phyloP scores from a whole-genome alignment of 192 early-diverging fungal genomes.

The Glomus cerebriforme region DNA sequence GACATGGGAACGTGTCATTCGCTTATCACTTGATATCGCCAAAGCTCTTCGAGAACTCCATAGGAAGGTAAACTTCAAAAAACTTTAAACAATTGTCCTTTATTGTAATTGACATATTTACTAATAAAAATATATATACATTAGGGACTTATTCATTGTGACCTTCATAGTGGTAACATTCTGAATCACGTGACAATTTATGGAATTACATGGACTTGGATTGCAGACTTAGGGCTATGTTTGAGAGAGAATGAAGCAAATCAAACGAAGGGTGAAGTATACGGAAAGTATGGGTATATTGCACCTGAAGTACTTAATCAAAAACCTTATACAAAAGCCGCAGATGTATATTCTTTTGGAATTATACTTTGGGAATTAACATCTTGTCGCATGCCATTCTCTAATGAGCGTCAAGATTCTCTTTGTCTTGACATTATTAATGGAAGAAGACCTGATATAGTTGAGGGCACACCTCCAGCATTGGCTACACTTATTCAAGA shows the following conservation, averaged over 20 bases:
- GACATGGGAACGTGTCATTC: background rate
- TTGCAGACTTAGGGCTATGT: background rate
- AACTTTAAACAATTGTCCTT: too few species aligned
- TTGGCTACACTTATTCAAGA: conserved; percentile 38
- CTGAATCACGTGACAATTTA: background rate
- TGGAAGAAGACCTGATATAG: conserved; percentile 33
- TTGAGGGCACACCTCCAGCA: conserved; percentile 37
- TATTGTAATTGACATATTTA: background rate
- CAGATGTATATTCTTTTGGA: conserved; percentile 24
- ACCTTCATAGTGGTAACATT: background rate
- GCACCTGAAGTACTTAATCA: conserved; percentile 9
- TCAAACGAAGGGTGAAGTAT: background rate
- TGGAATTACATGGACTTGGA: background rate
- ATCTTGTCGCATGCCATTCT: background rate
- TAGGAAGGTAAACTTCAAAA: background rate
- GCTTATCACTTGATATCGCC: background rate
- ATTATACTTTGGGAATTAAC: conserved; percentile 16
- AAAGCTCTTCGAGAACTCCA: background rate
- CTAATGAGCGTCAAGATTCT: background rate
- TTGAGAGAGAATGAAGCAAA: background rate
- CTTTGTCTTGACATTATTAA: conserved; percentile 26
- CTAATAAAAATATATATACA: background rate
- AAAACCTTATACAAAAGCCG: background rate
- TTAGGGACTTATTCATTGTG: background rate
- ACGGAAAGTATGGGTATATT: background rate